Conservation (phyloP, 805 yeast species). For the Yarrowia sp. region DNA sequence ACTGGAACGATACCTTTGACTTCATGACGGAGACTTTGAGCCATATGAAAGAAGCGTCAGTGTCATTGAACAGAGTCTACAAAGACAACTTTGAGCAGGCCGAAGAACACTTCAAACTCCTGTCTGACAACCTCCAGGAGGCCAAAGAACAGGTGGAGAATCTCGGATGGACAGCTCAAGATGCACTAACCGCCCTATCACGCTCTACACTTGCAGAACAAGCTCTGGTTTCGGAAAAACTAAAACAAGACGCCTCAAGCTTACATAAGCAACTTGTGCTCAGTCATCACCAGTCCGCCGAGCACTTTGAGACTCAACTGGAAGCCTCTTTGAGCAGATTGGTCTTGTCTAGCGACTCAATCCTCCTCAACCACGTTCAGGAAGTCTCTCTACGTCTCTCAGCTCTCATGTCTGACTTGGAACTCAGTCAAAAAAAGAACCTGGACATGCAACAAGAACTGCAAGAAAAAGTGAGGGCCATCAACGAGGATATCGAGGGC, state of each 20-base stretch:
- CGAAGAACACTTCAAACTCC: background rate
- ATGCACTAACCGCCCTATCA: background rate
- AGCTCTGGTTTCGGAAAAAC: conserved; percentile 4
- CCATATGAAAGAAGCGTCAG: background rate
- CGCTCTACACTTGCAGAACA: background rate
- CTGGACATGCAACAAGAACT: conserved; percentile 14
- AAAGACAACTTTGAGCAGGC: conserved; percentile 12
- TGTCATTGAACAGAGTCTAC: background rate
- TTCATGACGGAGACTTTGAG: conserved; percentile 11
- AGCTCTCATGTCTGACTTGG: background rate
- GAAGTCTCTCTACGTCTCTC: background rate
- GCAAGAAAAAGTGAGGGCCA: background rate
- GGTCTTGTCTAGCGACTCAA: background rate
- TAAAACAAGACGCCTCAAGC: background rate
- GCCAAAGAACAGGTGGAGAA: background rate
- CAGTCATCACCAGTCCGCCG: background rate
- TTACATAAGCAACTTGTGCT: background rate
- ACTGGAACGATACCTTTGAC: conserved; percentile 23
- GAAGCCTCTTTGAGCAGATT: background rate
- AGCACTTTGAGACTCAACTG: background rate
- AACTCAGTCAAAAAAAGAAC: background rate
- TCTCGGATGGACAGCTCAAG: background rate
- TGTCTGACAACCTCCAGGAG: background rate
- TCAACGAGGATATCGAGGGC: conserved; percentile 14
- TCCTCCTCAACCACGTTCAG: background rate